A percentile compares a stretch with the other conserved stretches of the same genome.
phyloP scores from a whole-genome alignment of 2,329 filamentous ascomycete species.

The Fusarium tanahbumbuense region DNA sequence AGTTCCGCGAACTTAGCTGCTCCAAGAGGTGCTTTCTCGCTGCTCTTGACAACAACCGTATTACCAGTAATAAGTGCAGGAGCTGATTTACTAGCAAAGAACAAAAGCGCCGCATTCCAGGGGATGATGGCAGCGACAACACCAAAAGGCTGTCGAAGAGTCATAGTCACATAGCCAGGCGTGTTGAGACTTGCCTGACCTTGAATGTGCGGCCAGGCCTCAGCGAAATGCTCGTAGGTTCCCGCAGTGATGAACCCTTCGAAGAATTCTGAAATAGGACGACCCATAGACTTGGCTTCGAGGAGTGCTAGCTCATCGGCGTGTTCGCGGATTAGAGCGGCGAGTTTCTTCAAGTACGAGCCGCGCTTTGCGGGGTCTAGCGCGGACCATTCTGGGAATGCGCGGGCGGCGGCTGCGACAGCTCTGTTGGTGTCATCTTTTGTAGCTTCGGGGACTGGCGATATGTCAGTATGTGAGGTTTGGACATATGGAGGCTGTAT shows the following conservation, averaged over 20 bases:
- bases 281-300: constrained; percentile 37
- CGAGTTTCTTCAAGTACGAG: constrained; percentile 58
- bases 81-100: constrained; percentile 56
- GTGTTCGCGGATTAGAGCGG: constrained; percentile 55
- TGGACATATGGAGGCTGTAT: fast-evolving
- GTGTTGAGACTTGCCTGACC: constrained; percentile 61
- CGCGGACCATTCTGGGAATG: constrained; percentile 60
- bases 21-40: constrained; percentile 39
- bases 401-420: constrained; percentile 60
- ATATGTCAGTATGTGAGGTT: fast-evolving
- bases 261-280: constrained; percentile 27
- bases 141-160: constrained; percentile 62
- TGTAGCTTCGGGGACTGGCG: constrained; percentile 55
- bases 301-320: constrained; percentile 55
- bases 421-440: constrained; percentile 60
- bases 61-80: constrained; percentile 38
- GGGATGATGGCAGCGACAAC: constrained; percentile 68
- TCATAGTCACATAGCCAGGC: constrained; percentile 59
- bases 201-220: constrained; percentile 55
- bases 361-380: constrained; percentile 55
- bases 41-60: constrained; percentile 34
- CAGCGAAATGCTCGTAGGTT: constrained; percentile 56
- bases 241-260: constrained; percentile 55
- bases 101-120: constrained; percentile 64
- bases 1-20: constrained; percentile 58